Conservation (phyloP, 2,329 filamentous ascomycete genomes). For the Claviceps sp. region DNA sequence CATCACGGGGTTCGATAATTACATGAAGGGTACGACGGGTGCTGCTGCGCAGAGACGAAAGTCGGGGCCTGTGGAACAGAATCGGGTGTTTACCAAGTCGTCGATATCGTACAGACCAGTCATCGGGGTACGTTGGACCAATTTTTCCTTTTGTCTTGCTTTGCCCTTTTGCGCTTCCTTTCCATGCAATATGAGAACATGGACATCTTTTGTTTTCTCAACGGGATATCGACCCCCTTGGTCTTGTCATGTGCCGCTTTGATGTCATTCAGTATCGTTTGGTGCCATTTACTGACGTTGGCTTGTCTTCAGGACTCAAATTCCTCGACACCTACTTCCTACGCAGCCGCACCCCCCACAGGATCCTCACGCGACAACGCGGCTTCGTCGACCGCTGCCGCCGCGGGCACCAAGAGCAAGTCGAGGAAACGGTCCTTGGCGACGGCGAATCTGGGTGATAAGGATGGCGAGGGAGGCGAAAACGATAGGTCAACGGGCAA, state of each 20-base stretch:
- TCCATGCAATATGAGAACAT: too few species aligned
- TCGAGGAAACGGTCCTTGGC: slow-evolving; percentile 33
- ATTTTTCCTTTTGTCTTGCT: not conserved
- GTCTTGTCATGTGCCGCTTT: too few species aligned
- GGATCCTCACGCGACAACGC: slow-evolving; percentile 37
- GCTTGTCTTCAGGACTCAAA: slow-evolving; percentile 24
- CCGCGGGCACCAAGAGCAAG: slow-evolving; percentile 34
- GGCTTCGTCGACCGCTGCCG: slow-evolving; percentile 43
- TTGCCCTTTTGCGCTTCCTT: not conserved
- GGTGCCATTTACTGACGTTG: not conserved
- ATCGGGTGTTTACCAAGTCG: slow-evolving; percentile 59
- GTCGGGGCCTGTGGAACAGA: slow-evolving; percentile 51
- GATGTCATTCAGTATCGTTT: not conserved
- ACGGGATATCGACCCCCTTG: too few species aligned
- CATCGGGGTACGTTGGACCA: slow-evolving; percentile 17
- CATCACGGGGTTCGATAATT: slow-evolving; percentile 94
- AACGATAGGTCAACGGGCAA: slow-evolving; percentile 39
- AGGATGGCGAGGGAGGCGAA: slow-evolving; percentile 42
- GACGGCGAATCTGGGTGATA: slow-evolving; percentile 8
- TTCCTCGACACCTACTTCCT: slow-evolving; percentile 30
- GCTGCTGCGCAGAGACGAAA: slow-evolving; percentile 50
- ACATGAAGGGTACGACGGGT: slow-evolving; percentile 77
- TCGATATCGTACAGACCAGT: slow-evolving; percentile 47
- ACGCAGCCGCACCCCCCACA: slow-evolving; percentile 42
- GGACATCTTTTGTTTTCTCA: too few species aligned